Percentiles rank a stretch among this genome's conserved stretches.
phyloP scores from a whole-genome alignment of 306 rosid species.

The Rubus idaeus region DNA sequence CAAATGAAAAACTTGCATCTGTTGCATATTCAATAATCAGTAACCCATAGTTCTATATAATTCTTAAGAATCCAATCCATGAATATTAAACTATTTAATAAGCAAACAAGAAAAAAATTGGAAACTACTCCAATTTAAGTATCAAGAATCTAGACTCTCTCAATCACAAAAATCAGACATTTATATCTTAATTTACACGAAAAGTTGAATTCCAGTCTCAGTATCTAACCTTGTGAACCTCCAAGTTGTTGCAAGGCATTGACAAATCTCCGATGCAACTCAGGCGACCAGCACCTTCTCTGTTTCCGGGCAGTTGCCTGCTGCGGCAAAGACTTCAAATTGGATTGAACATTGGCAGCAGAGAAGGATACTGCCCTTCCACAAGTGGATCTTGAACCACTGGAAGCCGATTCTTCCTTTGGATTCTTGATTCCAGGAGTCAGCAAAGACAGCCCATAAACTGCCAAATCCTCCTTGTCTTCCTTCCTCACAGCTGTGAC shows the following conservation, averaged over 20 bases:
- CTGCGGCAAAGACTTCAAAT: slow-evolving; percentile 35
- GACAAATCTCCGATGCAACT: slow-evolving; percentile 80
- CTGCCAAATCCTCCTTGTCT: slow-evolving; percentile 59
- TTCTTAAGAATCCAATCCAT: not conserved
- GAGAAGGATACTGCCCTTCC: slow-evolving; percentile 48
- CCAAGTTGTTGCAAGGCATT: slow-evolving; percentile 94
- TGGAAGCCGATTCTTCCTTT: slow-evolving; percentile 56
- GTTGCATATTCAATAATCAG: slow-evolving; percentile 18
- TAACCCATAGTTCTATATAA: slow-evolving; percentile 17
- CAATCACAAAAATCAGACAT: slow-evolving; percentile 10
- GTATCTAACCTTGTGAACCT: slow-evolving; percentile 85
- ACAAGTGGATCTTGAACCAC: slow-evolving; percentile 55
- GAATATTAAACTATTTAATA: slow-evolving; percentile 10
- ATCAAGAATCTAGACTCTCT: slow-evolving; percentile 7
- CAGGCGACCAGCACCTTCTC: slow-evolving; percentile 98
- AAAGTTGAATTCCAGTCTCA: slow-evolving; percentile 15
- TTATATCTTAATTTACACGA: not conserved
- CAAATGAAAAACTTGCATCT: not conserved
- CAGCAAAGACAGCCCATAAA: slow-evolving; percentile 64
- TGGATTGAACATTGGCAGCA: slow-evolving; percentile 44
- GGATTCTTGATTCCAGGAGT: slow-evolving; percentile 54
- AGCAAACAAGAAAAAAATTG: slow-evolving; percentile 12
- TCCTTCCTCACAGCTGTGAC: slow-evolving; percentile 45
- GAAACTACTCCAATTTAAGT: slow-evolving; percentile 29
- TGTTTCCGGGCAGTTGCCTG: slow-evolving; percentile 71